Conservation (phyloP, 805 yeast species). For the Starmerella asiatica region DNA sequence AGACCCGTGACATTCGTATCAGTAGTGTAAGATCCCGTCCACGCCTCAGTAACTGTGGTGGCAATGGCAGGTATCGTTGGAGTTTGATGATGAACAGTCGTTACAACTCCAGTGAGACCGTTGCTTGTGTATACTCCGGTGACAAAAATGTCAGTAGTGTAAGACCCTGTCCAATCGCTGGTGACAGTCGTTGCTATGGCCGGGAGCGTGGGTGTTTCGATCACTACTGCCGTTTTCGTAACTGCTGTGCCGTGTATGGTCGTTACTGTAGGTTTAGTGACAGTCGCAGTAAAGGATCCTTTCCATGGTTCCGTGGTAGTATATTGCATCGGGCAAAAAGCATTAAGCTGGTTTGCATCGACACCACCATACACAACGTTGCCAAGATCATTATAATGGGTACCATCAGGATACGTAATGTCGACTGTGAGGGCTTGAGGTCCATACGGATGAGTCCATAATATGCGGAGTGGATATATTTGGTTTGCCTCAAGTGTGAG, state of each 20-base stretch:
- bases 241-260: neutral
- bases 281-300: neutral
- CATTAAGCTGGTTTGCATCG: neutral
- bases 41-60: neutral
- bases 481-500: neutral
- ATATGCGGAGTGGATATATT: neutral
- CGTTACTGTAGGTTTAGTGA: neutral
- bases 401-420: neutral
- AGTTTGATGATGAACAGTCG: neutral
- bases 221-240: neutral
- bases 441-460: neutral
- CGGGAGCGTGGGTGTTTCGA: neutral
- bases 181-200: neutral
- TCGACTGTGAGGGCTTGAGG: neutral
- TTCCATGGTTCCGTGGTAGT: neutral
- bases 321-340: neutral
- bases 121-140: neutral
- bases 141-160: neutral
- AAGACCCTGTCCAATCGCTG: neutral
- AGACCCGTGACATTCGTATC: slow-evolving; percentile 1
- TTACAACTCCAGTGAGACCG: neutral
- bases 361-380: neutral
- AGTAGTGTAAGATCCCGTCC: neutral
- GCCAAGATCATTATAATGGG: neutral
- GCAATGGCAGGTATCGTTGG: slow-evolving; percentile 3